Percentiles rank a stretch among this genome's conserved stretches.
Evolutionary conservation across 345 rosid genomes (phyloP).

Genomic region (Aurinia saxatilis): DNA sequence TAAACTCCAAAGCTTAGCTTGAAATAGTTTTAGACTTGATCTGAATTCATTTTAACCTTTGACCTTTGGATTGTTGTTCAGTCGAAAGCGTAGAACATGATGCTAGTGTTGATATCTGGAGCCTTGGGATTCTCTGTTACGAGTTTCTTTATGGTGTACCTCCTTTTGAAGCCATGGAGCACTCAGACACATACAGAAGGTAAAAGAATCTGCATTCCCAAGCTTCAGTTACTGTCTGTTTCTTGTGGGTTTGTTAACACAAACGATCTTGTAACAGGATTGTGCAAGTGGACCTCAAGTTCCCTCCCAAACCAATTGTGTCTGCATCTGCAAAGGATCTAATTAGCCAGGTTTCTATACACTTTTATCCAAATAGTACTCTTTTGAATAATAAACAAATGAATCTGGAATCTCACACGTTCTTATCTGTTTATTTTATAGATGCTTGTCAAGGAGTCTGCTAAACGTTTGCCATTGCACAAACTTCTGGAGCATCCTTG

Average conservation of each 20-base stretch:
- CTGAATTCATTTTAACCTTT: neutral
- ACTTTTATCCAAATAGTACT: neutral
- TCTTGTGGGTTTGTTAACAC: neutral
- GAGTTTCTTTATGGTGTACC: slow-evolving; percentile 90
- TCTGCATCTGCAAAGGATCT: slow-evolving; percentile 91
- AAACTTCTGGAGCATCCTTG: slow-evolving; percentile 94
- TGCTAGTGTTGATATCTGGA: slow-evolving; percentile 95
- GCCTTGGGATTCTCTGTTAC: slow-evolving; percentile 91
- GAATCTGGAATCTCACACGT: neutral
- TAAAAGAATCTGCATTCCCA: neutral
- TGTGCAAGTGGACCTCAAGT: slow-evolving; percentile 93
- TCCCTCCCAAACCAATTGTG: slow-evolving; percentile 81
- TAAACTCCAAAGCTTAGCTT: slow-evolving; percentile 19
- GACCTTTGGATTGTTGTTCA: slow-evolving; percentile 12
- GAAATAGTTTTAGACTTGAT: neutral
- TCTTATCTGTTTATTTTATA: neutral
- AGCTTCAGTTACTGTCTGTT: neutral
- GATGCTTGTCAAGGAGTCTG: slow-evolving; percentile 97
- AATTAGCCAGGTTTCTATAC: slow-evolving; percentile 56
- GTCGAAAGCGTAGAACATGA: slow-evolving; percentile 97
- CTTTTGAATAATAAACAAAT: neutral
- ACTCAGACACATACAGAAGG: slow-evolving; percentile 94
- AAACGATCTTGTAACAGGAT: slow-evolving; percentile 43
- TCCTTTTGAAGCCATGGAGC: slow-evolving; percentile 89
- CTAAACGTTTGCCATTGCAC: slow-evolving; percentile 70